A percentile compares a stretch with the other conserved stretches of the same genome.
These are phyloP conservation scores for Glonium stellatum DNA, from an alignment of 495 filamentous ascomycete genomes.

Conservation along the genomic window DNA sequence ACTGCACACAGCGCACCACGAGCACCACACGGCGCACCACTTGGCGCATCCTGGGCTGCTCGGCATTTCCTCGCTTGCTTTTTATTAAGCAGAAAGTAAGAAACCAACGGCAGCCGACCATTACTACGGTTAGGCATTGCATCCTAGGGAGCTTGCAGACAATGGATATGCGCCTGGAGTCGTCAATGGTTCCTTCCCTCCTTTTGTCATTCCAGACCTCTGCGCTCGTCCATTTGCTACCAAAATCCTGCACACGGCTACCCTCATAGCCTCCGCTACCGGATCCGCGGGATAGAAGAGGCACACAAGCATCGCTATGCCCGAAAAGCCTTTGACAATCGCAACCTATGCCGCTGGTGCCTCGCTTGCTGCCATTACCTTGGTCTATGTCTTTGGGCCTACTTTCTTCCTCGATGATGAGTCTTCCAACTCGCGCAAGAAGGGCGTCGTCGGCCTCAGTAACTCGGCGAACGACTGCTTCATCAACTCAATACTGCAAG, in stretches of 20 bases:
- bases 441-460: conserved; percentile 77
- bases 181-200: not conserved
- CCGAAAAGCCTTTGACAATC: conserved; percentile 77
- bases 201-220: not conserved
- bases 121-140: conserved; percentile 14
- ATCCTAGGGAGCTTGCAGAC: conserved; percentile 13
- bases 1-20: not conserved
- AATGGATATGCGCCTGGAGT: conserved; percentile 16
- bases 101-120: conserved; percentile 6
- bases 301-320: conserved; percentile 49
- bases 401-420: conserved; percentile 89
- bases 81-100: not conserved
- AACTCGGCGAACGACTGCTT: conserved; percentile 99
- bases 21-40: no score
- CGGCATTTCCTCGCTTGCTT: not conserved
- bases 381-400: conserved; percentile 94
- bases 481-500: conserved; percentile 95
- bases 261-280: conserved; percentile 7
- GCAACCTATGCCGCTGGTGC: conserved; percentile 92
- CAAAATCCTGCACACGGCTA: not conserved
- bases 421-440: conserved; percentile 58
- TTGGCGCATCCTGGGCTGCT: not conserved
- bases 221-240: not conserved
- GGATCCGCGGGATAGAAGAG: conserved; percentile 6
- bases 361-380: conserved; percentile 87